Base-by-base conservation (phyloP, 2,329 filamentous ascomycete species). In the Trichophyton schoenleinii region DNA sequence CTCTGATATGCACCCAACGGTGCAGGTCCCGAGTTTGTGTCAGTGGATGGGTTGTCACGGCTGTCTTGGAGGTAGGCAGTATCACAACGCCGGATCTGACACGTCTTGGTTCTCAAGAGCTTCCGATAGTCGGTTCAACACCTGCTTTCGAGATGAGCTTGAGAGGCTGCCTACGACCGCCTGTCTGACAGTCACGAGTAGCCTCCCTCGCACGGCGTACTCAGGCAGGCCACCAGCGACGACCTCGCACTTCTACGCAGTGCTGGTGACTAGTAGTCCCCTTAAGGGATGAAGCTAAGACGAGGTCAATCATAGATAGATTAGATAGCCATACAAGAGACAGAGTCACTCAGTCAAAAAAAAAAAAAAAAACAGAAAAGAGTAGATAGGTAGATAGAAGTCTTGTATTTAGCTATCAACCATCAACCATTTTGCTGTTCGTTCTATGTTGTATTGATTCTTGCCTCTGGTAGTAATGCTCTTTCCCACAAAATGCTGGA, bases 201-300 rank as follows among this genome's bases (percentile, higher is more conserved):
- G 25, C 28, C 31, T 36, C 52, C 7, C 52, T 55, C 52, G 20
- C 20, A 9, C n/a, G 52, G 28, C 52, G 52, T 36, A 36, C 13
- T 55, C 8, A 8, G n/a, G 28, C 31, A 8, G 52, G 18, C 52
- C 52, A 55, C 28, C 52, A 55, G 52, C 52, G 52, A 55, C 25
- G 52, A 55, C 52, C 52, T 55, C 52, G 52, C 52, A 55, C 52
- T 55, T 55, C 52, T 55, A 36, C 52, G 52, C 52, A 55, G 52
- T 55, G 52, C 52, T 55, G 52, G 28, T 55, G 52, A 55, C n/a
- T 55, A 55, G 52, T 55, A 55, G 28, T 55, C 52, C 31, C 20
- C 34, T 20, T 44, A n/a, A 44, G 52, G 31, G 52, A 55, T 28
- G 31, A 55, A 55, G 52, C 52, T 55, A 55, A 55, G 52, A 55